Evolutionary conservation across 108 stramenopile species (phyloP), one percentile per base, ranked within the genome.

Genomic region (Epipyxis sp.): DNA sequence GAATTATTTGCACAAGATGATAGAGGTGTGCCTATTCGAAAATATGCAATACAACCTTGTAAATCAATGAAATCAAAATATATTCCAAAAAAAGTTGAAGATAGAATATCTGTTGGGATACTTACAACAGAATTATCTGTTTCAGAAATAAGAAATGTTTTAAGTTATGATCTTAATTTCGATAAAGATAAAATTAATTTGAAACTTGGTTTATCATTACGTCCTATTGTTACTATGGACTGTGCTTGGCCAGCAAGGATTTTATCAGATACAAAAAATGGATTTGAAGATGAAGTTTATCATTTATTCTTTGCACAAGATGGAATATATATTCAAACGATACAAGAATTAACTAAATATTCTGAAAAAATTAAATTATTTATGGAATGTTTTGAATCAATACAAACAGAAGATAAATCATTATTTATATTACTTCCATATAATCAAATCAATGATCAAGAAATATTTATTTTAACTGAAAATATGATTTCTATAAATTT

Each of bases 241-340:
- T 65, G 61, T 65, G 61, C 61, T 32, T 65, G 61, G 61, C 61
- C 61, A 6, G 61, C 61, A 37, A 16, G 34, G 10, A 35, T 65
- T 65, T 32, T 65, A 6, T 10, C 3, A 10, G 35, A 3, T 32
- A 37, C 6, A 6, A 25, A 65, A 32, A 65, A 65, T 3, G 25
- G 34, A 37, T 35, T 65, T 10, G 61, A 65, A 10, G 34, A 6
- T 3, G 35, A 29, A 10, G 10, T 29, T 32, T 65, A 6, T 32
- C 25, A 65, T 37, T 10, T 65, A 6, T 29, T 6, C 6, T 32
- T 65, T 6, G 6, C 34, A 29, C 61, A 65, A 37, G 25, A 25
- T 35, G 61, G 61, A 13, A 6, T 65, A 37, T 6, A 35, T 6
- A 65, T 65, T 65, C 46, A 50, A 50, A 20, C 13, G 20, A n/a